Base-by-base conservation (phyloP, 169 alveolate genomes). In the Plasmodium gaboni region DNA sequence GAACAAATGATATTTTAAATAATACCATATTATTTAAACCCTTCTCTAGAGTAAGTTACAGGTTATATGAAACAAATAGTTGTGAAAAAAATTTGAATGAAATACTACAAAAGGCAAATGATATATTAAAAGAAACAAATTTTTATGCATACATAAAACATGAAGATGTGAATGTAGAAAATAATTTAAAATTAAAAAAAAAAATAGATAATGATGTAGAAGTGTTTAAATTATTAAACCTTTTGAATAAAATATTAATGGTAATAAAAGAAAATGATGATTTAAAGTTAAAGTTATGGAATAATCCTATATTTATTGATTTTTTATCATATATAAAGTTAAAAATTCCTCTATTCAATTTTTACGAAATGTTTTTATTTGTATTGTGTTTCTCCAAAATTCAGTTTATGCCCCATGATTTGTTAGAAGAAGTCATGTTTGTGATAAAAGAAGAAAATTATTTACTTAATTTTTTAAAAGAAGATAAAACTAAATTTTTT, bases 321-420 rank as follows among this genome's bases (percentile, higher is more conserved):
- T 46, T 85, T 13, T 32, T 85, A 42, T 13, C 87, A 17, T 70
- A 46, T 50, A 22, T 85, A 17, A 85, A 70, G 24, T 28, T 85
- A 51, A 69, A 71, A 70, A 85, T 85, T 8, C 74, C 92, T 3
- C 6, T 73, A 28, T 85, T 85, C 60, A 71, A 57, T 50, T 70
- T 15, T 9, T 51, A 85, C 24, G 92, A 85, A 63, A 42, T 85
- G 73, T 85, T 85, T 48, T 51, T 85, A 28, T 85, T 85, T 32
- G 86, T 50, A 26, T 85, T 85, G 26, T 85, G 92, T 4, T 85
- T 85, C 51, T 85, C 92, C 2, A 85, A 85, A 70, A 85, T 69
- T 44, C 87, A 85, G 42, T 85, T 85, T 63, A 70, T 85, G 65
- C 92, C 92, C 1, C 92, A 85, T 63, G 53, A 70, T 26, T 50